These are phyloP conservation scores for Colletotrichum eleusines DNA, from an alignment of 2,329 filamentous ascomycete species.

Conservation along the genomic window DNA sequence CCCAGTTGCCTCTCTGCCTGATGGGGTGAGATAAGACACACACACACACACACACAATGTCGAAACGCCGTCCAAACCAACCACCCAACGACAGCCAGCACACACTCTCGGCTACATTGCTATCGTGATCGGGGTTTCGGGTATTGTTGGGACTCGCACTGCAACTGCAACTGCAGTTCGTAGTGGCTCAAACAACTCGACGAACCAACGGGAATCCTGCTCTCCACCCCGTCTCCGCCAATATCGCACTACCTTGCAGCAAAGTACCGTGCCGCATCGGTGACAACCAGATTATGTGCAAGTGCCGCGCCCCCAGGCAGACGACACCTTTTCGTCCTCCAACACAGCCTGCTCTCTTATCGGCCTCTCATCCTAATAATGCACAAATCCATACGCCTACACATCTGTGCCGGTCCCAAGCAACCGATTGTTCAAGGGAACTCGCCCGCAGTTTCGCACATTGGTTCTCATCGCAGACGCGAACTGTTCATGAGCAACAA, in stretches of 20 bases:
- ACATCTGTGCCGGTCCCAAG: conserved; percentile 9
- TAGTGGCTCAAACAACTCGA: conserved; percentile 33
- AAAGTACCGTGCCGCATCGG: conserved; percentile 31
- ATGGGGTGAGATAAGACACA: conserved; percentile 18
- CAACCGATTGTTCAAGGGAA: conserved; percentile 6
- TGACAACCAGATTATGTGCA: conserved; percentile 27
- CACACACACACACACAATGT: neutral
- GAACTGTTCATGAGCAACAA: conserved; percentile 18
- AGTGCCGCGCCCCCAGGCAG: conserved; percentile 31
- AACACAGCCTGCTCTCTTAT: conserved; percentile 11
- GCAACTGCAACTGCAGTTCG: conserved; percentile 24
- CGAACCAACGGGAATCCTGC: conserved; percentile 31
- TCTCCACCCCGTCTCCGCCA: conserved; percentile 16
- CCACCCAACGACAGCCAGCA: conserved; percentile 1
- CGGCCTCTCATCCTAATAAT: conserved; percentile 14
- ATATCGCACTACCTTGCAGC: conserved; percentile 14
- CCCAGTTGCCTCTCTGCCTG: conserved; percentile 4
- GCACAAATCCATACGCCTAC: neutral
- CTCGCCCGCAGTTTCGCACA: neutral
- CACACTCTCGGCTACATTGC: conserved; percentile 15
- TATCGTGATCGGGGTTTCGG: conserved; percentile 29
- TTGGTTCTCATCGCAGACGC: neutral
- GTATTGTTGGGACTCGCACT: conserved; percentile 17
- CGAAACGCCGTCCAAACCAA: conserved; percentile 8
- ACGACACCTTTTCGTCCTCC: conserved; percentile 7